phyloP scores from a whole-genome alignment of 768 basidiomycete genomes.

The Lanmaoa pseudosensibilis region DNA sequence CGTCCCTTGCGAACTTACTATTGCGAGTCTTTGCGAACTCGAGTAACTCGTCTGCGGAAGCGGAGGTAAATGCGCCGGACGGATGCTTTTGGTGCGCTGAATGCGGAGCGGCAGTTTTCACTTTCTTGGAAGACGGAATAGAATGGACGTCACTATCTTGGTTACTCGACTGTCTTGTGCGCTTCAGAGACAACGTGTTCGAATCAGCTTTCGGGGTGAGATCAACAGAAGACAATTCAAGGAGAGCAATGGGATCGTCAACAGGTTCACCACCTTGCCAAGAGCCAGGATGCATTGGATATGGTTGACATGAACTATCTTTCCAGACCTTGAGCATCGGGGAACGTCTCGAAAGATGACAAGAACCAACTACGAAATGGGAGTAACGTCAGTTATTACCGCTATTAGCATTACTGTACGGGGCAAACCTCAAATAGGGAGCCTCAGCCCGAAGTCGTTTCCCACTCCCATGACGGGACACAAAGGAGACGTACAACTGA shows the following conservation, averaged over 20 bases:
- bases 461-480: constrained; percentile 16
- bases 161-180: constrained; percentile 6
- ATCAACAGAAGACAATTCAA: constrained; percentile 15
- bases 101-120: neutral
- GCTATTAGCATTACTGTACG: neutral
- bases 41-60: constrained; percentile 11
- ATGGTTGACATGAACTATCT: constrained; percentile 14
- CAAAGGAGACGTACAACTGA: constrained; percentile 11
- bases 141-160: constrained; percentile 4
- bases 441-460: neutral
- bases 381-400: neutral
- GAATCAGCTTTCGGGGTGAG: constrained; percentile 10
- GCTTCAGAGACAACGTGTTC: constrained; percentile 12
- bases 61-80: neutral
- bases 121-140: constrained; percentile 11
- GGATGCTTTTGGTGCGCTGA: neutral
- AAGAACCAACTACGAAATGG: neutral
- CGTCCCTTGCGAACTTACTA: constrained; percentile 12
- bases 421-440: constrained; percentile 8
- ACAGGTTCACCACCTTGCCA: constrained; percentile 16
- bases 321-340: constrained; percentile 27
- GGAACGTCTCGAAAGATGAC: neutral
- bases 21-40: constrained; percentile 24
- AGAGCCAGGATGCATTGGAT: neutral
- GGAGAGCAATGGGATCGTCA: constrained; percentile 23